Conservation (phyloP, 306 rosid species). For the Acmispon strigosus region DNA sequence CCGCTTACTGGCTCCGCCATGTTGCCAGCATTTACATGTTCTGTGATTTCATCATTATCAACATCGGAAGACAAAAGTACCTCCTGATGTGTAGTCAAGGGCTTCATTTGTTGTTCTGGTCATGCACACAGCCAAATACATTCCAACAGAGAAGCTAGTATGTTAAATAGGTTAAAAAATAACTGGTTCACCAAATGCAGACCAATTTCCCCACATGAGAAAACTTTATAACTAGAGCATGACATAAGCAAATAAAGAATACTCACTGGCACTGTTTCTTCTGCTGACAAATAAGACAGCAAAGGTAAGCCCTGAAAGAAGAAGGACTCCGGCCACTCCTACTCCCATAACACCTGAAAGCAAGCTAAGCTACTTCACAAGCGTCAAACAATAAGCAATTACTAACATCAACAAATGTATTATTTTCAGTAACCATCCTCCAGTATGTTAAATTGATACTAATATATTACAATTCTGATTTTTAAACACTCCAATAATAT, state of each 20-base stretch:
- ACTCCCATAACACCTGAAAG: slow-evolving; percentile 1
- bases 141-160: not conserved
- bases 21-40: slow-evolving; percentile 16
- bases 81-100: slow-evolving; percentile 51
- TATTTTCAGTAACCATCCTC: not conserved
- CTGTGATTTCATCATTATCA: slow-evolving; percentile 15
- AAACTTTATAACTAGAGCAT: not conserved
- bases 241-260: not conserved
- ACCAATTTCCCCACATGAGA: not conserved
- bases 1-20: slow-evolving; percentile 20
- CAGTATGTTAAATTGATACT: not conserved
- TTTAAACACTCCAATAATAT: too few relatives aligned
- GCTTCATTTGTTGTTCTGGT: slow-evolving; percentile 40
- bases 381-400: not conserved
- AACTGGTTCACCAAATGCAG: not conserved
- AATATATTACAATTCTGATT: too few relatives aligned
- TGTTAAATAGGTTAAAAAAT: not conserved
- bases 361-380: not conserved
- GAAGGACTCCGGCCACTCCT: slow-evolving; percentile 53
- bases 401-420: not conserved
- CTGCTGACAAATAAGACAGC: slow-evolving; percentile 54
- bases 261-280: slow-evolving; percentile 44
- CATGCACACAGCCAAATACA: slow-evolving; percentile 26
- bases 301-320: slow-evolving; percentile 51
- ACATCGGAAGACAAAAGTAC: slow-evolving; percentile 39